Evolutionary conservation across 345 rosid genomes (phyloP).

Genomic region (Camelina neglecta): DNA sequence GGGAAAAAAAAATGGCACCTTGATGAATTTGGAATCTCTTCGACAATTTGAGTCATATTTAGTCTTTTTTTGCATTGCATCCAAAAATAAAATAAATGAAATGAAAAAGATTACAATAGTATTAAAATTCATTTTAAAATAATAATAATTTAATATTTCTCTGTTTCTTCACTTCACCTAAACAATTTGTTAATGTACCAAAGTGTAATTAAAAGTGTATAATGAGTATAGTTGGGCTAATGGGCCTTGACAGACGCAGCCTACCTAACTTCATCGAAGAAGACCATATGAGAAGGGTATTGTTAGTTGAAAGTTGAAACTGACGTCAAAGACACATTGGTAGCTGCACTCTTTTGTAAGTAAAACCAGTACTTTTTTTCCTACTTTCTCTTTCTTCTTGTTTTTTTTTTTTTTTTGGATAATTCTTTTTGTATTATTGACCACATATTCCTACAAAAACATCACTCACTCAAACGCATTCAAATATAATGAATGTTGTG

Average conservation of each 20-base stretch:
- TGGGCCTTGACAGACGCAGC: slow-evolving; percentile 11
- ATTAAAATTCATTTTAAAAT: too few species aligned
- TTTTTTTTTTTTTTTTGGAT: too few species aligned
- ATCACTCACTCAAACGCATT: background rate
- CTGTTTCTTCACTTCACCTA: too few species aligned
- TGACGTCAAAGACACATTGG: slow-evolving; percentile 4
- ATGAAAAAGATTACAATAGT: too few species aligned
- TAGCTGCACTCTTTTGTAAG: slow-evolving; percentile 3
- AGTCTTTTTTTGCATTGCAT: too few species aligned
- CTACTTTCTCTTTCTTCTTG: background rate
- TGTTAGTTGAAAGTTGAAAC: slow-evolving; percentile 5
- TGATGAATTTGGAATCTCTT: too few species aligned
- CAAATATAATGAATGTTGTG: background rate
- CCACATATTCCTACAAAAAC: background rate
- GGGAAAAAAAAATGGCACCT: too few species aligned
- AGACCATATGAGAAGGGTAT: slow-evolving; percentile 11
- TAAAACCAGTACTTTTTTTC: background rate
- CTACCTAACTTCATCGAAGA: slow-evolving; percentile 19
- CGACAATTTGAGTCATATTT: too few species aligned
- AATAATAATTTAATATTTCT: too few species aligned
- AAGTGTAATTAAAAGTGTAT: background rate
- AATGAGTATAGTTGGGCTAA: slow-evolving; percentile 20
- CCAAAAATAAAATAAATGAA: too few species aligned
- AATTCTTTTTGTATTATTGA: background rate
- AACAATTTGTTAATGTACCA: too few species aligned